These are phyloP conservation scores for Pisolithus sp. DNA, from an alignment of 768 basidiomycete genomes.

Conservation along the genomic window DNA sequence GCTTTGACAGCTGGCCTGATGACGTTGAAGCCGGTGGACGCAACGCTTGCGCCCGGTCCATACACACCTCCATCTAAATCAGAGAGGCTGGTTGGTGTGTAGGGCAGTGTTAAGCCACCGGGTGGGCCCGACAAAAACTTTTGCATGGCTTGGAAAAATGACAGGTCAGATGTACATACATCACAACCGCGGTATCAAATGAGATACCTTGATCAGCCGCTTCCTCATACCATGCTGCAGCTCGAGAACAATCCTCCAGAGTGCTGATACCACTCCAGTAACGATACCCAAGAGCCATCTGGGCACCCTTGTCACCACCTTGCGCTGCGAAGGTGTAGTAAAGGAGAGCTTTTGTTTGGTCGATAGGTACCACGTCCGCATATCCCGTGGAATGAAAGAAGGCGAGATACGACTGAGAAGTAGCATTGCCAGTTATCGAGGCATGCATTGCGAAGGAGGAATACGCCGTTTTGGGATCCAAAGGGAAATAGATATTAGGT, in stretches of 20 bases:
- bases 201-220: constrained; percentile 77
- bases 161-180: constrained; percentile 1
- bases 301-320: constrained; percentile 77
- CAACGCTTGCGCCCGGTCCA: constrained; percentile 90
- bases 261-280: constrained; percentile 96
- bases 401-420: constrained; percentile 78
- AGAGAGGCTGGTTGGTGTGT: constrained; percentile 75
- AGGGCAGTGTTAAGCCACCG: constrained; percentile 81
- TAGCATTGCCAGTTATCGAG: constrained; percentile 67
- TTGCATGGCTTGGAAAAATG: constrained; percentile 54
- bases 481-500: constrained; percentile 57
- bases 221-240: constrained; percentile 83
- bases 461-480: constrained; percentile 58
- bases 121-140: constrained; percentile 83
- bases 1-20: constrained; percentile 77
- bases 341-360: constrained; percentile 79
- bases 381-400: constrained; percentile 92
- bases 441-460: constrained; percentile 61
- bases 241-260: constrained; percentile 75
- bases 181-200: background rate
- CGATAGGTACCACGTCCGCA: constrained; percentile 49
- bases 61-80: constrained; percentile 92
- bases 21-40: constrained; percentile 74
- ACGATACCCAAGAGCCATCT: constrained; percentile 90
- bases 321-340: constrained; percentile 94